A percentile compares a stretch with the other conserved stretches of the same genome.
phyloP scores from a whole-genome alignment of 139 green algal species.

The Desmodesmus armatus region DNA sequence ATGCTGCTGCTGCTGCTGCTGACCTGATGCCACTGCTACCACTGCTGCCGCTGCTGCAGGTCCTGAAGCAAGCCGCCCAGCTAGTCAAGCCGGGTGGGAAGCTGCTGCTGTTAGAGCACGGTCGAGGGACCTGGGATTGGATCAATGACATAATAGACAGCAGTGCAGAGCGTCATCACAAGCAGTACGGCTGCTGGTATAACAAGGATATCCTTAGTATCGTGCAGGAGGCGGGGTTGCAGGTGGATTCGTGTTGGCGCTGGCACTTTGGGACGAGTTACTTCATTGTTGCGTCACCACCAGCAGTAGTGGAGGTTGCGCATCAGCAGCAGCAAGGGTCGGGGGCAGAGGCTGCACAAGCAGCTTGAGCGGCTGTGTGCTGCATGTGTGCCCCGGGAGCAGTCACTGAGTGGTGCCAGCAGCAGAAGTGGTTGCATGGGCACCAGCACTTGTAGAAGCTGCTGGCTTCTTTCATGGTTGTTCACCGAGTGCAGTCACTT shows the following conservation, averaged over 20 bases:
- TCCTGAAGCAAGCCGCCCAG: slow-evolving; percentile 60
- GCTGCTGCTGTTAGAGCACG: slow-evolving; percentile 81
- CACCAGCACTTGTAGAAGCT: no score
- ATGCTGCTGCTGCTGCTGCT: not conserved
- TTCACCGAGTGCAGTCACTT: no score
- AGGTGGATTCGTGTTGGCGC: slow-evolving; percentile 50
- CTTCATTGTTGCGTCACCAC: slow-evolving; percentile 57
- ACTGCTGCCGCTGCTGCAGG: slow-evolving; percentile 13
- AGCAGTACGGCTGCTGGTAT: slow-evolving; percentile 78
- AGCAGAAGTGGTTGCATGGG: no score
- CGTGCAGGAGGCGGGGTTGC: slow-evolving; percentile 68
- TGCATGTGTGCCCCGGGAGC: no score
- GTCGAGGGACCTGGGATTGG: slow-evolving; percentile 37
- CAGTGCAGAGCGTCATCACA: slow-evolving; percentile 45
- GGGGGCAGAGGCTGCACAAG: no score
- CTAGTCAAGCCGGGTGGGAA: slow-evolving; percentile 66
- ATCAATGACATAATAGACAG: slow-evolving; percentile 27
- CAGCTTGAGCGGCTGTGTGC: no score
- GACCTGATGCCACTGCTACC: not conserved
- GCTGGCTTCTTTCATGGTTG: no score
- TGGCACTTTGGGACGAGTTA: slow-evolving; percentile 86
- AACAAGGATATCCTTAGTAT: slow-evolving; percentile 77
- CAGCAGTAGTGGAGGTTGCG: slow-evolving; percentile 26
- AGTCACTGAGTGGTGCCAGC: no score
- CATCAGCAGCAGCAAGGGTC: not conserved